Percentiles rank a stretch among this genome's conserved stretches.
These are phyloP conservation scores for Botryococcus braunii DNA, from an alignment of 163 green algal species.

Conservation along the genomic window DNA sequence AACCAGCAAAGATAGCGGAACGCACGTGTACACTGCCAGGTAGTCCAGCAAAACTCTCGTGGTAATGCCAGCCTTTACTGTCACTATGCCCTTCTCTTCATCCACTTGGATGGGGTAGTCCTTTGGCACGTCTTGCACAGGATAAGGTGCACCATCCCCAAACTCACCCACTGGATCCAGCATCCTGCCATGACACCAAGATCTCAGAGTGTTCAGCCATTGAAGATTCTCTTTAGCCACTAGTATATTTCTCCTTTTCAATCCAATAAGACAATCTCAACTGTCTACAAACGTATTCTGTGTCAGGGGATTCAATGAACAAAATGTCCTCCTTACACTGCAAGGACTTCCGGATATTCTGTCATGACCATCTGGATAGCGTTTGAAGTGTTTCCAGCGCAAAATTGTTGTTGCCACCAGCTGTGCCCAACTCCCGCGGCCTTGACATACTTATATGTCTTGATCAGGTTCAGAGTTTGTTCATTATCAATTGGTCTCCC, in stretches of 20 bases:
- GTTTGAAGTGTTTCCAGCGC: slow-evolving; percentile 19
- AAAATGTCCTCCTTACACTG: slow-evolving; percentile 6
- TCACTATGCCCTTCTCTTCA: slow-evolving; percentile 33
- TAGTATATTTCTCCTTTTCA: not conserved
- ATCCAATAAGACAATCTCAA: not conserved
- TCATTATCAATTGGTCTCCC: slow-evolving; percentile 7
- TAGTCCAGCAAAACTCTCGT: slow-evolving; percentile 43
- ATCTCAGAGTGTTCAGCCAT: not conserved
- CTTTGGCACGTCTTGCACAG: not conserved
- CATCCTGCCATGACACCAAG: not conserved
- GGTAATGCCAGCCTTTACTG: slow-evolving; percentile 37
- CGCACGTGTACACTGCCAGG: slow-evolving; percentile 32
- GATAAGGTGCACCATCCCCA: not conserved
- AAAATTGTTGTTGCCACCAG: slow-evolving; percentile 23
- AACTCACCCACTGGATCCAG: not conserved
- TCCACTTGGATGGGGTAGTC: slow-evolving; percentile 32
- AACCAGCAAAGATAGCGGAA: not conserved
- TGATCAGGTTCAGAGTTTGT: slow-evolving; percentile 10
- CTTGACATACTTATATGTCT: slow-evolving; percentile 19
- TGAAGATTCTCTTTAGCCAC: not conserved
- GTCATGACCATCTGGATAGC: slow-evolving; percentile 60
- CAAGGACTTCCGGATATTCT: slow-evolving; percentile 24
- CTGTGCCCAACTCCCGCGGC: slow-evolving; percentile 20
- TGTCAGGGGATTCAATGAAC: not conserved
- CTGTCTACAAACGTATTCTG: not conserved